Base-by-base conservation (phyloP, 2,329 filamentous ascomycete species). In the Colletotrichum camelliae region DNA sequence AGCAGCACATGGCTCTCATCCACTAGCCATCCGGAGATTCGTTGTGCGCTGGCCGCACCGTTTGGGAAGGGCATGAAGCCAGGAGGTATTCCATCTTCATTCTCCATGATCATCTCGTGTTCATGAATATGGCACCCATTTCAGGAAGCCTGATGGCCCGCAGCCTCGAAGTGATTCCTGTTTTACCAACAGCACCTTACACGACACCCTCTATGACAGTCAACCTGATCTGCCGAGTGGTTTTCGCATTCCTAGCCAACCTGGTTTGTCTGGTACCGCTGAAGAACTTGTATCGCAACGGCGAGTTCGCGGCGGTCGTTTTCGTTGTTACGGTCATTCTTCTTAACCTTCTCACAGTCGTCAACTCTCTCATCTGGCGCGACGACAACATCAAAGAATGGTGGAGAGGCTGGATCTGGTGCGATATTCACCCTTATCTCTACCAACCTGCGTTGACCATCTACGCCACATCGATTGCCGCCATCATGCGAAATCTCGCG, bases 301-400 rank as follows among this genome's bases (percentile, higher is more conserved):
- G 89, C 27, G 90, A 92, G 80, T 86, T 91, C 73, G 87, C 89
- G 3, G 90, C 89, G 48, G 84, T 85, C 74, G 82, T 90, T 67
- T 86, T 91, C 78, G 87, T 91, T 77, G 69, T 82, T 79, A 86
- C 84, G 71, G 83, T 88, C 75, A 83, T 87, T 72, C 27, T 89
- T 68, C 80, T 86, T 79, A 91, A 91, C 81, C n/a, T 88, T 57
- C 80, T 88, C 70, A 88, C 87, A 64, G 80, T 89, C 70, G 35
- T 89, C 83, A 89, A 89, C 81, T 82, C 89, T 1, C 83, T 90
- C 31, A 84, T 91, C 77, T 92, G 91, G 91, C 86, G 83, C 74
- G 81, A 88, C 79, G 85, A 92, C 79, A 81, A 91, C 80, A 86
- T 88, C 73, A 79, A 79, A 37, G 77, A 76, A 39, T 92, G 90